Base-by-base conservation (phyloP, 257 asterid species). In the Nicotiana noctiflora region DNA sequence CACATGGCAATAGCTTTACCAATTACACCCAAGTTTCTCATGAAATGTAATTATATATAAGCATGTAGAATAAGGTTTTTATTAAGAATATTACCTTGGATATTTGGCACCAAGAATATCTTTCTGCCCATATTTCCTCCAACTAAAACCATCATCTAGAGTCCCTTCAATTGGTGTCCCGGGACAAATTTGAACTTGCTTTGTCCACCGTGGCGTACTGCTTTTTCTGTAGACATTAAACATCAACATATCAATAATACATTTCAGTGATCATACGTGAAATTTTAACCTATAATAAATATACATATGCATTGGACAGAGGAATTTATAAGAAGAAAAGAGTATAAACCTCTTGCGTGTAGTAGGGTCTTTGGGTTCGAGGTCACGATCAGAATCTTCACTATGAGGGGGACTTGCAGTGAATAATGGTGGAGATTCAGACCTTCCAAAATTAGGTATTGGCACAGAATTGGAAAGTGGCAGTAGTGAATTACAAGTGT, bases 101-200 rank as follows among this genome's bases (percentile, higher is more conserved):
- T 91, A 75, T 66, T 86, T 91, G 19, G 98, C 95, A 79, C 98
- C 93, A 74, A 89, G 94, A 77, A 94, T 94, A 81, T 93, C 97
- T 82, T 94, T 94, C 81, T 94, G 98, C 9, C 98, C 98, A 52
- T 94, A 94, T 83, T 94, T 94, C 60, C 97, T 90, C 98, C 98
- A 94, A 72, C 82, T 82, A 62, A 79, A 89, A 64, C 98, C 98
- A 63, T 94, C 98, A 44, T 89, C 97, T 2, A 88, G 86, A 44
- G 86, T 88, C 13, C 93, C 93, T 83, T 93, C 98, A 21, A 86
- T 44, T 68, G 91, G 93, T 10, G 59, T 67, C 80, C 85, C 92
- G 18, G 85, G 83, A 68, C 79, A n/a, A 78, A 90, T 84, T 55
- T 85, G 89, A 10, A 93, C 87, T 76, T 86, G 89, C 75, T 86